A percentile compares a stretch with the other conserved stretches of the same genome.
These are phyloP conservation scores for Hypholoma fasciculare DNA, from an alignment of 768 basidiomycete genomes.

Conservation along the genomic window DNA sequence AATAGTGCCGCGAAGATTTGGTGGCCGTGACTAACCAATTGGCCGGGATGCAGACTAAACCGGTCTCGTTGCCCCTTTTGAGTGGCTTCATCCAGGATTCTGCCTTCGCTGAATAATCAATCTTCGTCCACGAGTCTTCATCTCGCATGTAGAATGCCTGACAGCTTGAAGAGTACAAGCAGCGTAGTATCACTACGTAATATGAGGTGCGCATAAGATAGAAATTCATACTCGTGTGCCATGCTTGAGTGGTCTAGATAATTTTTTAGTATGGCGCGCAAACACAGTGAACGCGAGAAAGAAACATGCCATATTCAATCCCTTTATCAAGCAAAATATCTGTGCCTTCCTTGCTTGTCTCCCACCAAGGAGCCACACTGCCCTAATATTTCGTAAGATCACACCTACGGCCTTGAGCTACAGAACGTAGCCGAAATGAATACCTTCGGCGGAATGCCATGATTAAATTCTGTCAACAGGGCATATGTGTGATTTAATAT, in stretches of 20 bases:
- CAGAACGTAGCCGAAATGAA: neutral
- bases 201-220: conserved; percentile 34
- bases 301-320: conserved; percentile 63
- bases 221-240: conserved; percentile 48
- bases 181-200: conserved; percentile 47
- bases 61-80: conserved; percentile 60
- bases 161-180: conserved; percentile 40
- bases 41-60: conserved; percentile 59
- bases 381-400: conserved; percentile 28
- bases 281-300: neutral
- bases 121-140: conserved; percentile 72
- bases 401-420: neutral
- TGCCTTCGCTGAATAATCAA: conserved; percentile 60
- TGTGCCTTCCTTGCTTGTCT: conserved; percentile 67
- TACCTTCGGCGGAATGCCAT: conserved; percentile 53
- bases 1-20: no score
- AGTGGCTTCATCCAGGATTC: conserved; percentile 77
- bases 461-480: conserved; percentile 66
- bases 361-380: conserved; percentile 81
- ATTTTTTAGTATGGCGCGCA: neutral
- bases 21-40: conserved; percentile 50
- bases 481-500: conserved; percentile 66
- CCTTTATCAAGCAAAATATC: conserved; percentile 68
- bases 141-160: conserved; percentile 71
- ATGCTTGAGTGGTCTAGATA: conserved; percentile 58